These are phyloP conservation scores for Coprinellus micaceus DNA, from an alignment of 768 basidiomycete genomes.

Conservation along the genomic window DNA sequence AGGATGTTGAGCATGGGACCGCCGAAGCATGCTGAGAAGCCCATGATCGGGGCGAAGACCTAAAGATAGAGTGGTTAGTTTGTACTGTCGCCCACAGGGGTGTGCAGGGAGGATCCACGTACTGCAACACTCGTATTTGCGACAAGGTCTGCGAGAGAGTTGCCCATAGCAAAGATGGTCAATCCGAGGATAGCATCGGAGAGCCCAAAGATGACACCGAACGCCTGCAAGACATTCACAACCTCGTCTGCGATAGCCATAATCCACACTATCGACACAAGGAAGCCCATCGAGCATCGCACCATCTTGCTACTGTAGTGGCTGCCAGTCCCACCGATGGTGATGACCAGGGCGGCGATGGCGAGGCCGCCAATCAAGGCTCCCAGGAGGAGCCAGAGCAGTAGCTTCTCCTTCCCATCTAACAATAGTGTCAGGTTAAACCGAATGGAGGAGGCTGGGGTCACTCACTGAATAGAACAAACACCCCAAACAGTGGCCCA, in stretches of 20 bases:
- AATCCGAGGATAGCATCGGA: conserved; percentile 97
- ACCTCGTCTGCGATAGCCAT: conserved; percentile 98
- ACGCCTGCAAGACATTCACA: conserved; percentile 86
- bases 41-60: conserved; percentile 91
- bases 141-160: conserved; percentile 93
- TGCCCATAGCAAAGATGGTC: conserved; percentile 95
- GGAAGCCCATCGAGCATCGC: conserved; percentile 88
- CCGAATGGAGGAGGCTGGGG: background rate
- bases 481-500: conserved; percentile 75
- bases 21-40: conserved; percentile 92
- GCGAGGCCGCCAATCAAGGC: conserved; percentile 52
- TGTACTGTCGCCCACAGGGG: background rate
- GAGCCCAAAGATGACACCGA: conserved; percentile 91
- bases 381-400: conserved; percentile 51
- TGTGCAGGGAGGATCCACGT: conserved; percentile 23
- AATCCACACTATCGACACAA: conserved; percentile 92
- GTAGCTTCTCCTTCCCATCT: conserved; percentile 43
- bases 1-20: conserved; percentile 91
- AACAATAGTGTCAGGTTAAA: conserved; percentile 5
- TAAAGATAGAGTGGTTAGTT: conserved; percentile 23
- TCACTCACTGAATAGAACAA: conserved; percentile 72
- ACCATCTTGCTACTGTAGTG: conserved; percentile 57
- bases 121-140: conserved; percentile 95
- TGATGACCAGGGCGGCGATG: conserved; percentile 50
- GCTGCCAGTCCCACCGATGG: conserved; percentile 58